Evolutionary conservation across 257 asterid species (phyloP), one percentile per base, ranked within the genome.

Genomic region (Leptodermis oblonga): DNA sequence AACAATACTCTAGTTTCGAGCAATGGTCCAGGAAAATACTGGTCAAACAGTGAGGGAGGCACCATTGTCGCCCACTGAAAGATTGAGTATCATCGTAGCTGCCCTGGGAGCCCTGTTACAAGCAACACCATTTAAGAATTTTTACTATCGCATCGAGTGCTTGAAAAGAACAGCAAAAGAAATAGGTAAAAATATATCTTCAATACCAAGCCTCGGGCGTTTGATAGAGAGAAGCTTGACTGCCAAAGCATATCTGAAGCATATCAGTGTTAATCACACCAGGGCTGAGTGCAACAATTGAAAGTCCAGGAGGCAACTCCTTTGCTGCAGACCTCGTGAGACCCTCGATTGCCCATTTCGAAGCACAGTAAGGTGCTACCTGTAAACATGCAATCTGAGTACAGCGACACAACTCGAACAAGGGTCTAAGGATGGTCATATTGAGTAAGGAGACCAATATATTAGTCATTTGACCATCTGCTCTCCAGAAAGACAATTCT

Each of bases 301-400:
- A 88, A 63, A 90, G 37, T 71, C 93, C 98, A 69, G 88, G 77
- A 70, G 98, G 97, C 80, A 92, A 71, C 82, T 92, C 98, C 82
- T 92, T 92, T 7, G 97, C 97, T 46, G 82, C 89, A 28, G 98
- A 83, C 77, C 85, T 85, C 28, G 98, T 84, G 78, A 92, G 80
- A 76, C 98, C 98, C 71, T 92, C 97, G 48, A 90, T 80, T 39
- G 98, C 98, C 98, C 98, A 92, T 80, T 92, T 92, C 17, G 98
- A 92, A 74, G 98, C 96, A 78, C 98, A 92, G 78, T 92, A 92
- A 17, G 98, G 98, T 55, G 98, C 97, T 62, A 92, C 98, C 98
- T 92, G 75, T 73, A 33, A 74, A 74, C 69, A 70, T 72, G 51
- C 41, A 51, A 73, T 37, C 54, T 76, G 68, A 62, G 56, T 55